These are phyloP conservation scores for Triticum timopheevii DNA, from an alignment of 176 grass and related monocot genomes.

Conservation along the genomic window DNA sequence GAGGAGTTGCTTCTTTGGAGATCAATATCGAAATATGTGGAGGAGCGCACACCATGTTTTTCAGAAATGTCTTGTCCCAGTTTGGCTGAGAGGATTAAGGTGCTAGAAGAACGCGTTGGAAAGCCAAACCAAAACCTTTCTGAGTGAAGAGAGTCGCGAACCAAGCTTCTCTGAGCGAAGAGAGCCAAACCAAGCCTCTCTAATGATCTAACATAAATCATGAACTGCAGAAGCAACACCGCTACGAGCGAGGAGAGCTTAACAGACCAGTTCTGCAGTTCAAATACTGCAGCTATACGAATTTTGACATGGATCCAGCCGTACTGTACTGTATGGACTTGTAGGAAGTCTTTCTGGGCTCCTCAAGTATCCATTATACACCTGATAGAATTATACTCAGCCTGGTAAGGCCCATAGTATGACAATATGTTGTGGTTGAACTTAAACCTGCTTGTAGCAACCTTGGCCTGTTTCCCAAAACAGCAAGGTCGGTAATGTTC, in stretches of 20 bases:
- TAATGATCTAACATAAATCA: background rate
- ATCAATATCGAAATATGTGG: constrained; percentile 42
- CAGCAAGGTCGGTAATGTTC: background rate
- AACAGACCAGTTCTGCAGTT: background rate
- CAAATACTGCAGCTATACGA: background rate
- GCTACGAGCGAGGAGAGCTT: background rate
- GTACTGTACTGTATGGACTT: background rate
- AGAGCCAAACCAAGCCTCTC: constrained; percentile 6
- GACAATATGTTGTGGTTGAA: background rate
- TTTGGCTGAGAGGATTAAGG: constrained; percentile 32
- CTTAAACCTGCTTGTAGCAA: background rate
- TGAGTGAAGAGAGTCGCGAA: background rate
- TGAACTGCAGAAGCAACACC: background rate
- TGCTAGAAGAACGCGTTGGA: constrained; percentile 33
- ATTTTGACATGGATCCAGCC: background rate
- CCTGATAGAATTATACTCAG: background rate
- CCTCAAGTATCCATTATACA: background rate
- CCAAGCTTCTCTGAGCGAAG: background rate
- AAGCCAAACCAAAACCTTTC: constrained; percentile 1
- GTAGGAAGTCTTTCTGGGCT: constrained; percentile 6
- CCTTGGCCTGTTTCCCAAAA: background rate
- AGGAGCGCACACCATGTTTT: constrained; percentile 34
- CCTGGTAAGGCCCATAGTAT: background rate
- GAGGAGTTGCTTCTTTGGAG: constrained; percentile 47
- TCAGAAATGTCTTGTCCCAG: constrained; percentile 33